These are phyloP conservation scores for Aspergillus sclerotioniger DNA, from an alignment of 495 filamentous ascomycete species.

Conservation along the genomic window DNA sequence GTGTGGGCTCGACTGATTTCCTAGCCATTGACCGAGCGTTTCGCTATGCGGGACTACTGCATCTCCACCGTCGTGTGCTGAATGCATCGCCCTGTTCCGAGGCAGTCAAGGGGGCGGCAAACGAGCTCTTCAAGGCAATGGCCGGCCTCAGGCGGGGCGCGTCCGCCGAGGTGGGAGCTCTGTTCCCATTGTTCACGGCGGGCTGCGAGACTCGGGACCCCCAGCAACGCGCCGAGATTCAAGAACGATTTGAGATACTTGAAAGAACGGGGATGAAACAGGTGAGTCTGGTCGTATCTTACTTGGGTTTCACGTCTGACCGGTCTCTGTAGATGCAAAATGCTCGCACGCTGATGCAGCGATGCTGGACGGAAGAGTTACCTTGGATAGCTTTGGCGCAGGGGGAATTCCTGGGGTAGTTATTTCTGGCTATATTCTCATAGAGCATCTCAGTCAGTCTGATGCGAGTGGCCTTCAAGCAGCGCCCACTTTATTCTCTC, in stretches of 20 bases:
- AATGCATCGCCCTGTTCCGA: slow-evolving; percentile 52
- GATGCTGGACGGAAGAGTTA: slow-evolving; percentile 42
- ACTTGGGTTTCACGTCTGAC: not conserved
- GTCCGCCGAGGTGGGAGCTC: slow-evolving; percentile 69
- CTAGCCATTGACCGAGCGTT: slow-evolving; percentile 77
- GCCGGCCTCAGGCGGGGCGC: slow-evolving; percentile 62
- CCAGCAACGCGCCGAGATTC: slow-evolving; percentile 56
- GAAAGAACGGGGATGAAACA: slow-evolving; percentile 79
- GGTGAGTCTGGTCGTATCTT: slow-evolving; percentile 42
- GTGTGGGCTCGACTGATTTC: slow-evolving; percentile 53
- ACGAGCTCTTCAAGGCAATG: slow-evolving; percentile 60
- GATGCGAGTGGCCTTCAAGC: too few relatives aligned
- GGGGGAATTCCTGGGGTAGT: slow-evolving; percentile 45
- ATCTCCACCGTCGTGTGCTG: slow-evolving; percentile 72
- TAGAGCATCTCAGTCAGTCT: not conserved
- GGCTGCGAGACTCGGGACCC: slow-evolving; percentile 68
- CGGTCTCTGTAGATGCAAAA: slow-evolving; percentile 37
- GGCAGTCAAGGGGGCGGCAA: slow-evolving; percentile 63
- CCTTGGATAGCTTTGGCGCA: slow-evolving; percentile 43
- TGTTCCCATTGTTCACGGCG: slow-evolving; percentile 84
- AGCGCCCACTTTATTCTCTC: too few relatives aligned
- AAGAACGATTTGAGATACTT: slow-evolving; percentile 65
- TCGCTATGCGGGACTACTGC: slow-evolving; percentile 75
- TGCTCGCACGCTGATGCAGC: slow-evolving; percentile 45
- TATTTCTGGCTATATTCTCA: not conserved